Percentiles rank a stretch among this genome's conserved stretches.
These are phyloP conservation scores for Trametes elegans DNA, from an alignment of 768 basidiomycete species.

Conservation along the genomic window DNA sequence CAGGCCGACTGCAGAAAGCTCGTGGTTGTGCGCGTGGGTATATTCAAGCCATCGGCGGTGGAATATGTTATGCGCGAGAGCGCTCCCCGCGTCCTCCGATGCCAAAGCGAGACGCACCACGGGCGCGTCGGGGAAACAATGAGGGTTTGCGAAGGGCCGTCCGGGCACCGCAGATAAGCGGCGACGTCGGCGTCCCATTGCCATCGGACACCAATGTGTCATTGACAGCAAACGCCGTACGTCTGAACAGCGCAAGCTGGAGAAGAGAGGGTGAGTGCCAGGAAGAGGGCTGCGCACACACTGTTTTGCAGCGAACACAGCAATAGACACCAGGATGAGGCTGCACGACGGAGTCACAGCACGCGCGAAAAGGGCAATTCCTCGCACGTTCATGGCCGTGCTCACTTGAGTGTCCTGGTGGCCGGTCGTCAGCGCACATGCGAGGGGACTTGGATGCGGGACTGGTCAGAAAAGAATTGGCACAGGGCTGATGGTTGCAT, in stretches of 20 bases:
- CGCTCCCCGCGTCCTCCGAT: neutral
- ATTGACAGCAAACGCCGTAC: too few relatives aligned
- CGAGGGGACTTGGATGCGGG: neutral
- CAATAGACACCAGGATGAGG: neutral
- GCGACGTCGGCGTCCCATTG: neutral
- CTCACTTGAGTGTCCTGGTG: neutral
- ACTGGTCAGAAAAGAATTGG: neutral
- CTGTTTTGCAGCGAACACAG: neutral
- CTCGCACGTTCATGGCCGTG: conserved; percentile 12
- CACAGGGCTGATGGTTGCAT: neutral
- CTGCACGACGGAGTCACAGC: neutral
- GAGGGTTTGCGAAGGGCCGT: neutral
- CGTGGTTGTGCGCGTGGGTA: too few relatives aligned
- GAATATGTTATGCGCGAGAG: too few relatives aligned
- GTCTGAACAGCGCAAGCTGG: too few relatives aligned
- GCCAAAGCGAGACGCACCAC: neutral
- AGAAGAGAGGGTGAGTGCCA: neutral
- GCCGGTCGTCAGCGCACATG: neutral
- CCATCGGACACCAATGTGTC: too few relatives aligned
- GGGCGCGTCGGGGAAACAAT: neutral
- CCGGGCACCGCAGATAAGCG: neutral
- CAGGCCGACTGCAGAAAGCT: too few relatives aligned
- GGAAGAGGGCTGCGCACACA: conserved; percentile 3
- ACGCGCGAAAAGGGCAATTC: neutral
- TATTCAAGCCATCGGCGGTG: too few relatives aligned